These are phyloP conservation scores for Colletotrichum sp. DNA, from an alignment of 2,329 filamentous ascomycete species.

Conservation along the genomic window DNA sequence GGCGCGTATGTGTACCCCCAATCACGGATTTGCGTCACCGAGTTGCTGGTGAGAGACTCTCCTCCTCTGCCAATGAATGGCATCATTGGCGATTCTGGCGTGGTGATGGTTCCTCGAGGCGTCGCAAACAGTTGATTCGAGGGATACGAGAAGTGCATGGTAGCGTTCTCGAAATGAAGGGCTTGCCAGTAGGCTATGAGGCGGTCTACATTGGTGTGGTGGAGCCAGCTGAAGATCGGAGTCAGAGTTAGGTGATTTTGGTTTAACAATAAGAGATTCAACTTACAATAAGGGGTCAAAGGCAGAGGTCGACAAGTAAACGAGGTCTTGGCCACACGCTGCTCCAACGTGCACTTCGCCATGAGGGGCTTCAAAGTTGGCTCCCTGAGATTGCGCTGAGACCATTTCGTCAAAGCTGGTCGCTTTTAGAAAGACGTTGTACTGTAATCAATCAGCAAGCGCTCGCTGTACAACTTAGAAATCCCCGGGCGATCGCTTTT, in stretches of 20 bases:
- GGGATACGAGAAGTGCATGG: conserved; percentile 38
- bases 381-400: conserved; percentile 36
- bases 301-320: conserved; percentile 41
- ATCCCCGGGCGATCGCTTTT: background rate
- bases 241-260: background rate
- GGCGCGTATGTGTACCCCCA: conserved; percentile 48
- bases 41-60: conserved; percentile 45
- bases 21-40: conserved; percentile 31
- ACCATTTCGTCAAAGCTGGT: conserved; percentile 43
- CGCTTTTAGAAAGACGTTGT: conserved; percentile 43
- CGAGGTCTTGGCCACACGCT: conserved; percentile 38
- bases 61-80: conserved; percentile 50
- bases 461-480: background rate
- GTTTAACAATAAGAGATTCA: background rate
- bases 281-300: conserved; percentile 54
- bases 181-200: conserved; percentile 63
- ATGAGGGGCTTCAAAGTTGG: conserved; percentile 49
- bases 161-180: conserved; percentile 40
- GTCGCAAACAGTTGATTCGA: conserved; percentile 45
- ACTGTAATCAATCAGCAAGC: conserved; percentile 33
- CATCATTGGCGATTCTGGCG: conserved; percentile 48
- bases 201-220: conserved; percentile 65
- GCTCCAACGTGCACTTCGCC: conserved; percentile 44
- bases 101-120: conserved; percentile 40
- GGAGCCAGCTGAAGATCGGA: conserved; percentile 43